Evolutionary conservation across 352 stramenopile genomes (phyloP).

Genomic region (Phytophthora pluvialis): DNA sequence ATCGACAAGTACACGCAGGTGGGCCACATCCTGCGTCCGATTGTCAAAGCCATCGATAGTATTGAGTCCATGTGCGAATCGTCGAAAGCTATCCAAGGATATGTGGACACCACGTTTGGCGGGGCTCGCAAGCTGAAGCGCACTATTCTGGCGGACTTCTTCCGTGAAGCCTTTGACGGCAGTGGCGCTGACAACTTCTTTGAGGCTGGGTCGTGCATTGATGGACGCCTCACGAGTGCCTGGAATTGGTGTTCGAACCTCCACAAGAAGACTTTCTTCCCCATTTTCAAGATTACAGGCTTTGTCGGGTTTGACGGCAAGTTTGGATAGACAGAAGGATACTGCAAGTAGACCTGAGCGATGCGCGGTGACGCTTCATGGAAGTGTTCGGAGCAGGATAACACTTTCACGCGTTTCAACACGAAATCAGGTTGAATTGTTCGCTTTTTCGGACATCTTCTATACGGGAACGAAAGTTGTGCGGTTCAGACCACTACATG

Average conservation of each 20-base stretch:
- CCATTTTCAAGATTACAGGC: constrained; percentile 96
- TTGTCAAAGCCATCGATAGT: constrained; percentile 86
- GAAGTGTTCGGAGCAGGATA: background rate
- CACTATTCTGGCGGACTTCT: constrained; percentile 96
- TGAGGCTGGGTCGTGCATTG: constrained; percentile 96
- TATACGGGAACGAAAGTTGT: no score
- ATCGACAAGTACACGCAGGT: constrained; percentile 99
- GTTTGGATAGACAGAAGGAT: constrained; percentile 69
- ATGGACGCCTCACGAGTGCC: constrained; percentile 95
- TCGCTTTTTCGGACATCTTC: no score
- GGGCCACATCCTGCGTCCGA: constrained; percentile 85
- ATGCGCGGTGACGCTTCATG: background rate
- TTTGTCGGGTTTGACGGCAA: constrained; percentile 98
- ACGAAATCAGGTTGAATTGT: background rate
- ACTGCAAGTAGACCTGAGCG: constrained; percentile 1
- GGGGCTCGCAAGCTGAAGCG: constrained; percentile 83
- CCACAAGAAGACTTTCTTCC: constrained; percentile 94
- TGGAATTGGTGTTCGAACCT: constrained; percentile 98
- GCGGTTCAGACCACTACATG: no score
- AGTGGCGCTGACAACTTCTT: constrained; percentile 96
- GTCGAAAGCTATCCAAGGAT: constrained; percentile 57
- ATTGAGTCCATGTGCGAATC: constrained; percentile 67
- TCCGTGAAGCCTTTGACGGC: constrained; percentile 96
- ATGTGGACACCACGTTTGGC: constrained; percentile 86
- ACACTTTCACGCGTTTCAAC: background rate